phyloP scores from a whole-genome alignment of 768 basidiomycete species.

The Kwoniella shandongensis region DNA sequence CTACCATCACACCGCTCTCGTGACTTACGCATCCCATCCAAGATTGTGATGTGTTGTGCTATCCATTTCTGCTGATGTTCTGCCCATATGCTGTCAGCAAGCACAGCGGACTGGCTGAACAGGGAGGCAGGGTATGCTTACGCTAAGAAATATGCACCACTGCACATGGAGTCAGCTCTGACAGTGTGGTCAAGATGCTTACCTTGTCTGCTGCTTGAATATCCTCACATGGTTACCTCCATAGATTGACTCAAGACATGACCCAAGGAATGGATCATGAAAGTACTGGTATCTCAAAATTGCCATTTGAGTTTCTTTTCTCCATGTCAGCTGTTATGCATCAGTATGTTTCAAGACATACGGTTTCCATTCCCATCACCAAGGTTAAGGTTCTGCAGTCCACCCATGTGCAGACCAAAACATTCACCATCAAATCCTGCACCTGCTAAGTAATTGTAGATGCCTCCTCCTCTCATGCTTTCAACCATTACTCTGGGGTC shows the following conservation, averaged over 20 bases:
- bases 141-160: conserved; percentile 31
- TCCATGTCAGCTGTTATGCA: conserved; percentile 1
- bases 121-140: conserved; percentile 1
- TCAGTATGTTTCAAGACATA: conserved; percentile 6
- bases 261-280: conserved; percentile 20
- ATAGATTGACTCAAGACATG: conserved; percentile 28
- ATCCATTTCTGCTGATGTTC: conserved; percentile 13
- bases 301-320: conserved; percentile 20
- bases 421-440: conserved; percentile 28
- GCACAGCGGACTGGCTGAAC: background rate
- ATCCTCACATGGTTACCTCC: conserved; percentile 31
- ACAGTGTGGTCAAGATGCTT: background rate
- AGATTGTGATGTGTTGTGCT: conserved; percentile 10
- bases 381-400: conserved; percentile 18
- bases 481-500: conserved; percentile 21
- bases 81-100: background rate
- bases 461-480: conserved; percentile 19
- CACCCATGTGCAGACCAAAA: conserved; percentile 23
- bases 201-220: conserved; percentile 25
- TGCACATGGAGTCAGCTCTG: conserved; percentile 2
- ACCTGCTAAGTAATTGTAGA: conserved; percentile 29
- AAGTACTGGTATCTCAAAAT: conserved; percentile 31
- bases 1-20: background rate
- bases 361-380: conserved; percentile 26
- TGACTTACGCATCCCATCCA: conserved; percentile 13